phyloP scores from a whole-genome alignment of 2,329 filamentous ascomycete species.

The Aspergillus sp. region DNA sequence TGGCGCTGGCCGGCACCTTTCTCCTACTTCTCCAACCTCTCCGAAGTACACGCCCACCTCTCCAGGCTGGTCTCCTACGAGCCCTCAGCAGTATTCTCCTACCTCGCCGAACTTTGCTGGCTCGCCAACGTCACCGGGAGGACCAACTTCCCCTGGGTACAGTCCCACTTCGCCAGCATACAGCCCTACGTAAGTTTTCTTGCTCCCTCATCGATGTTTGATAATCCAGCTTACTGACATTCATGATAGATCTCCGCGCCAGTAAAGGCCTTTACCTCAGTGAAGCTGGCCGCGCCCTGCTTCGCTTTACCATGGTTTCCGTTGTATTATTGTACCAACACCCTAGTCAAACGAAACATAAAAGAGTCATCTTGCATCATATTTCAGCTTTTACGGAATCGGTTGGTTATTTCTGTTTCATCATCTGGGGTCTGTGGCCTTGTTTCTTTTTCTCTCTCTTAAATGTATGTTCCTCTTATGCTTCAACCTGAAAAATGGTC shows the following conservation, averaged over 20 bases:
- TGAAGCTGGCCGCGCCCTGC: constrained; percentile 21
- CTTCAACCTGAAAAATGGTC: constrained; percentile 13
- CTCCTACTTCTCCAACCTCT: constrained; percentile 42
- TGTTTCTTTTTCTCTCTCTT: constrained; percentile 5
- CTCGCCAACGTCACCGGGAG: constrained; percentile 36
- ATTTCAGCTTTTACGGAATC: constrained; percentile 22
- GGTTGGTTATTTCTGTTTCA: constrained; percentile 32
- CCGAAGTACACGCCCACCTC: constrained; percentile 51
- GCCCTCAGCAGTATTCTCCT: constrained; percentile 43
- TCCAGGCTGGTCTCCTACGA: constrained; percentile 42
- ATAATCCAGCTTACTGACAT: constrained; percentile 10
- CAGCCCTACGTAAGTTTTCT: constrained; percentile 32
- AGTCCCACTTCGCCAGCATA: constrained; percentile 39
- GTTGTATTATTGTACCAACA: constrained; percentile 34
- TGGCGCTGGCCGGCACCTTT: constrained; percentile 33
- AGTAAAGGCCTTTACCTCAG: constrained; percentile 12
- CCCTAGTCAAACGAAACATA: constrained; percentile 23
- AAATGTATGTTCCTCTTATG: constrained; percentile 27
- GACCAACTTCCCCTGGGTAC: constrained; percentile 35
- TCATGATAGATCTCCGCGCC: constrained; percentile 29
- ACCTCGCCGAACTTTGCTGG: constrained; percentile 42
- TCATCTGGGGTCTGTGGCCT: constrained; percentile 23
- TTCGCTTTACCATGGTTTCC: constrained; percentile 14
- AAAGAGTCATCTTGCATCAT: constrained; percentile 31
- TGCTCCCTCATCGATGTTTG: background rate